Conservation (phyloP, 371 early-diverging fungal species). For the Mucor irregularis region DNA sequence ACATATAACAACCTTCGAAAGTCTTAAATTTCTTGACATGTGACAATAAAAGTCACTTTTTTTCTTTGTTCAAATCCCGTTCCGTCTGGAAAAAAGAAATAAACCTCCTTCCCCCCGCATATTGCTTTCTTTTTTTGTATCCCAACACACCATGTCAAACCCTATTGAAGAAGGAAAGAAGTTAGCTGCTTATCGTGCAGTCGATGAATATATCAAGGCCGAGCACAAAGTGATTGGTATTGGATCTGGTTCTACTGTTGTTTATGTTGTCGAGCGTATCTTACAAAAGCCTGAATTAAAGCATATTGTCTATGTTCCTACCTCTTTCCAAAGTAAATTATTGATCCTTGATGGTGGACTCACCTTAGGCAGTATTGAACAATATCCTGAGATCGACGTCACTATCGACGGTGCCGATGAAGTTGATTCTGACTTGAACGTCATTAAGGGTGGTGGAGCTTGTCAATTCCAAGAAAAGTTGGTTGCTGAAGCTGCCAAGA, state of each 20-base stretch:
- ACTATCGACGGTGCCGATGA: slow-evolving; percentile 96
- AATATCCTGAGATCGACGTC: slow-evolving; percentile 71
- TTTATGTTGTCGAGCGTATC: slow-evolving; percentile 82
- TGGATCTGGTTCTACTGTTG: slow-evolving; percentile 90
- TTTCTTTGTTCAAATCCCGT: neutral
- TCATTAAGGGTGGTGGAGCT: slow-evolving; percentile 94
- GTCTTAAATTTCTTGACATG: neutral
- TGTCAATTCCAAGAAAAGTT: slow-evolving; percentile 93
- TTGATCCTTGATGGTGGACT: slow-evolving; percentile 75
- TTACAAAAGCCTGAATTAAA: slow-evolving; percentile 63
- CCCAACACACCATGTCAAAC: slow-evolving; percentile 3
- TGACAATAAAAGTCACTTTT: neutral
- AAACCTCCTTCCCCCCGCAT: neutral
- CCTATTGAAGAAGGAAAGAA: slow-evolving; percentile 67
- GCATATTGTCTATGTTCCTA: slow-evolving; percentile 80
- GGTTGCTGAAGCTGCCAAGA: slow-evolving; percentile 81
- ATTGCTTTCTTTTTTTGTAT: neutral
- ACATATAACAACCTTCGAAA: slow-evolving; percentile 5
- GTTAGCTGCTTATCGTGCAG: slow-evolving; percentile 79
- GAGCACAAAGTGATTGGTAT: slow-evolving; percentile 77
- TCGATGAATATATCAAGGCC: slow-evolving; percentile 73
- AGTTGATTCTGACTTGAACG: slow-evolving; percentile 77
- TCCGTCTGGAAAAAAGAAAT: neutral
- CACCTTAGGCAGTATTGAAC: slow-evolving; percentile 65
- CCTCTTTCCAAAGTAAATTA: slow-evolving; percentile 85